A percentile compares a stretch with the other conserved stretches of the same genome.
Conservation (phyloP, 805 yeast species). For the Suhomyces sp. region DNA sequence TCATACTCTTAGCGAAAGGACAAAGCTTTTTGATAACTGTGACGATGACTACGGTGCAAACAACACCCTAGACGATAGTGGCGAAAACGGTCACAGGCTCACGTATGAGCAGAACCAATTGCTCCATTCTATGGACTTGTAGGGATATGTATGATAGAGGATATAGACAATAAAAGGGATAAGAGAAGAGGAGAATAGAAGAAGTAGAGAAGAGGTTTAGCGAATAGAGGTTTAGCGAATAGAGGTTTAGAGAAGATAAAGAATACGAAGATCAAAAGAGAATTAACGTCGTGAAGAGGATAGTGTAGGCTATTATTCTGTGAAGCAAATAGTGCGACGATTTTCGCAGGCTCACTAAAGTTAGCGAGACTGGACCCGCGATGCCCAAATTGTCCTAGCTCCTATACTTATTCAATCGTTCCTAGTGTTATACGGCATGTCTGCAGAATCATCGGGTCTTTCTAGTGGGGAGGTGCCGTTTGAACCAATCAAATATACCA, state of each 20-base stretch:
- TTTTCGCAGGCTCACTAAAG: background rate
- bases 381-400: background rate
- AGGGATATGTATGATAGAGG: background rate
- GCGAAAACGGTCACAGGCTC: constrained; percentile 15
- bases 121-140: constrained; percentile 40
- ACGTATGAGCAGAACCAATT: constrained; percentile 55
- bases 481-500: constrained; percentile 4
- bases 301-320: too few relatives aligned
- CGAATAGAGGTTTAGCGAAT: too few relatives aligned
- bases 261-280: too few relatives aligned
- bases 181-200: background rate
- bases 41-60: constrained; percentile 10
- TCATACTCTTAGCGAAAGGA: background rate
- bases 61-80: background rate
- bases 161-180: background rate
- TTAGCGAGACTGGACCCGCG: background rate
- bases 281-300: too few relatives aligned
- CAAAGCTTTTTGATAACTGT: background rate
- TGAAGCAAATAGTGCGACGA: background rate
- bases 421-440: background rate
- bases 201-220: too few relatives aligned
- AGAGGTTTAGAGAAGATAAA: too few relatives aligned
- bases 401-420: too few relatives aligned
- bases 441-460: background rate
- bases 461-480: background rate